These are phyloP conservation scores for Chloranthus sessilifolius DNA, from an alignment of 164 flowering plant species.

Conservation along the genomic window DNA sequence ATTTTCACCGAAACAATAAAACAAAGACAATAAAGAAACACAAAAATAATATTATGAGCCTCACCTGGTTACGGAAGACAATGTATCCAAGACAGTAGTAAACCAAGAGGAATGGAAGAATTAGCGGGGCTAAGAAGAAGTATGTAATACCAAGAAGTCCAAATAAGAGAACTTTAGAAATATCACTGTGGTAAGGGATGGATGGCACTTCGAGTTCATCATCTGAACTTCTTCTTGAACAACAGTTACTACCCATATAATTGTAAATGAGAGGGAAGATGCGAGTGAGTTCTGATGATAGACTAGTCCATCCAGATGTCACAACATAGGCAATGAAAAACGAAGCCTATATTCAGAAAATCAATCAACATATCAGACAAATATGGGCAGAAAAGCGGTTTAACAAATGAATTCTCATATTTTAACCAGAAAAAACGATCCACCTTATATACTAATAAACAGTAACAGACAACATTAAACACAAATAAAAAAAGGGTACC, in stretches of 20 bases:
- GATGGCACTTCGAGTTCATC: constrained; percentile 53
- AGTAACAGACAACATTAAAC: no score
- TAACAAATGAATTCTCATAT: no score
- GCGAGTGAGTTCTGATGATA: constrained; percentile 63
- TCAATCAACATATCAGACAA: no score
- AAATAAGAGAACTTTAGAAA: constrained; percentile 71
- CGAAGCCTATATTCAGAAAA: constrained; percentile 53
- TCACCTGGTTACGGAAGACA: constrained; percentile 84
- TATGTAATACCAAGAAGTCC: constrained; percentile 86
- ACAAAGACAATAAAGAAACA: no score
- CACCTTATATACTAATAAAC: no score
- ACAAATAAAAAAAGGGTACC: no score
- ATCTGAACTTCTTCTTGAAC: constrained; percentile 14
- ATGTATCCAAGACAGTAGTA: constrained; percentile 79
- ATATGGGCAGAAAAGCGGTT: no score
- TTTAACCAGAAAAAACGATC: no score
- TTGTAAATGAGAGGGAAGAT: constrained; percentile 38
- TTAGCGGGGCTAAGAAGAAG: constrained; percentile 85
- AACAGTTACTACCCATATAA: constrained; percentile 31
- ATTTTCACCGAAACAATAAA: no score
- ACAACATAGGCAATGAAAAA: constrained; percentile 90
- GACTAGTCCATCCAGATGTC: constrained; percentile 89
- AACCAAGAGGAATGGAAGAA: constrained; percentile 76
- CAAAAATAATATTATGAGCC: no score
- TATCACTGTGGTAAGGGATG: constrained; percentile 55